A percentile compares a stretch with the other conserved stretches of the same genome.
Conservation (phyloP, 1,139 yeast genomes). For the Hyphopichia fennica region DNA sequence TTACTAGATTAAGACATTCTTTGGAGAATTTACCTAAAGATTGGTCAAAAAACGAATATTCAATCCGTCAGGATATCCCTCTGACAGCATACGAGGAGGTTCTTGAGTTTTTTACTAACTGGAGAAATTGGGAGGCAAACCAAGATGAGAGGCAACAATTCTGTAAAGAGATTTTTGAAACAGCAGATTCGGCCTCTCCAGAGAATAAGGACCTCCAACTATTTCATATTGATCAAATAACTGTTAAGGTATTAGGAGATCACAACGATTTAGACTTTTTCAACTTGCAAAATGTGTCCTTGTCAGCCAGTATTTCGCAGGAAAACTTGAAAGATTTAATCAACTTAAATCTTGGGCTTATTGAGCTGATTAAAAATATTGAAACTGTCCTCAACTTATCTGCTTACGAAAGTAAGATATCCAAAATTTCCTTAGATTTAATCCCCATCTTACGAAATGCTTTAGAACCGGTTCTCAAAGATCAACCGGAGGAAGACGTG, state of each 20-base stretch:
- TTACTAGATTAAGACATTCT: slow-evolving; percentile 76
- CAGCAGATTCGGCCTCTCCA: neutral
- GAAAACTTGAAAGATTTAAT: slow-evolving; percentile 11
- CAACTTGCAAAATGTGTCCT: slow-evolving; percentile 11
- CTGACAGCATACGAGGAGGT: slow-evolving; percentile 55
- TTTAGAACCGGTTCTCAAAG: too few relatives aligned
- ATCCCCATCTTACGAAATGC: neutral
- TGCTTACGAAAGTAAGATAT: slow-evolving; percentile 23
- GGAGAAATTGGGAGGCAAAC: slow-evolving; percentile 89
- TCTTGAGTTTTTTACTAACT: slow-evolving; percentile 59
- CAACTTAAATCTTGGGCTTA: slow-evolving; percentile 10
- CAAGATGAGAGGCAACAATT: slow-evolving; percentile 50
- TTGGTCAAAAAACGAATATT: slow-evolving; percentile 40
- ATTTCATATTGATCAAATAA: slow-evolving; percentile 1
- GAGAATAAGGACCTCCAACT: neutral
- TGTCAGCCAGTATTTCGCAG: slow-evolving; percentile 5
- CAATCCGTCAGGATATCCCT: slow-evolving; percentile 31
- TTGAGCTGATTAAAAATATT: slow-evolving; percentile 10
- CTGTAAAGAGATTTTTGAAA: slow-evolving; percentile 43
- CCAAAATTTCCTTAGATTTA: slow-evolving; percentile 16
- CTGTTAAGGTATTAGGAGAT: slow-evolving; percentile 2
- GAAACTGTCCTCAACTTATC: slow-evolving; percentile 20
- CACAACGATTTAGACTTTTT: slow-evolving; percentile 15
- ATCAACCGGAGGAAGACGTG: too few relatives aligned
- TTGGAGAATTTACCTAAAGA: slow-evolving; percentile 56